These are phyloP conservation scores for Paramyrothecium sp. DNA, from an alignment of 2,329 filamentous ascomycete genomes.

Conservation along the genomic window DNA sequence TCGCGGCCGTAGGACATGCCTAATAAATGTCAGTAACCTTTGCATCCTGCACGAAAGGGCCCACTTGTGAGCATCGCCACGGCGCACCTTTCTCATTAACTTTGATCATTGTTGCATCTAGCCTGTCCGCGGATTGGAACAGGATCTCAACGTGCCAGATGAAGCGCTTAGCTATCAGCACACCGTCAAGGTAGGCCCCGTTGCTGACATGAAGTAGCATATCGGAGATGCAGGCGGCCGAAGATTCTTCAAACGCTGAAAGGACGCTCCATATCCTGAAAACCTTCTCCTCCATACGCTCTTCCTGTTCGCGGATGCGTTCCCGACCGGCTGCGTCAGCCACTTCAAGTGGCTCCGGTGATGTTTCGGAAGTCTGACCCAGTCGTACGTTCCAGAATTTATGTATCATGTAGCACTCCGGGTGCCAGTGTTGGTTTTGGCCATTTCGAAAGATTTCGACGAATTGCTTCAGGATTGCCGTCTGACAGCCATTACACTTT, in stretches of 20 bases:
- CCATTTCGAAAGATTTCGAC: constrained; percentile 98
- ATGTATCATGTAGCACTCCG: constrained; percentile 99
- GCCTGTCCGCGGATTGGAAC: constrained; percentile 81
- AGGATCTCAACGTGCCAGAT: constrained; percentile 94
- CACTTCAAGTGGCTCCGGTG: constrained; percentile 36
- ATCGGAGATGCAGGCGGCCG: constrained; percentile 96
- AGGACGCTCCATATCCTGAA: constrained; percentile 98
- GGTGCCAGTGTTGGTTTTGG: constrained; percentile 98
- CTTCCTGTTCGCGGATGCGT: constrained; percentile 78
- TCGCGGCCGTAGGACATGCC: constrained; percentile 90
- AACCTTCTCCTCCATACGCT: constrained; percentile 95
- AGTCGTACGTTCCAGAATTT: constrained; percentile 99
- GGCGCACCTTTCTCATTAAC: constrained; percentile 72
- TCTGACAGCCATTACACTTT: constrained; percentile 93
- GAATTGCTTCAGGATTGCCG: constrained; percentile 96
- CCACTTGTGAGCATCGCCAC: background rate
- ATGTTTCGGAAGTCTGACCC: constrained; percentile 56
- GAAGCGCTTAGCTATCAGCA: constrained; percentile 92
- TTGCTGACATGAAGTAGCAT: constrained; percentile 99
- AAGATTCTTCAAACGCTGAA: constrained; percentile 95
- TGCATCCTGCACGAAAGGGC: background rate
- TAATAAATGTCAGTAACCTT: constrained; percentile 26
- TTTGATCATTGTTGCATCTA: constrained; percentile 70
- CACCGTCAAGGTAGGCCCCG: constrained; percentile 91
- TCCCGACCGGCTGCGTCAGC: constrained; percentile 65